Percentiles rank a stretch among this genome's conserved stretches.
Evolutionary conservation across 208 protist species (phyloP).

Genomic region (Herpetomonas samuelpessoai): DNA sequence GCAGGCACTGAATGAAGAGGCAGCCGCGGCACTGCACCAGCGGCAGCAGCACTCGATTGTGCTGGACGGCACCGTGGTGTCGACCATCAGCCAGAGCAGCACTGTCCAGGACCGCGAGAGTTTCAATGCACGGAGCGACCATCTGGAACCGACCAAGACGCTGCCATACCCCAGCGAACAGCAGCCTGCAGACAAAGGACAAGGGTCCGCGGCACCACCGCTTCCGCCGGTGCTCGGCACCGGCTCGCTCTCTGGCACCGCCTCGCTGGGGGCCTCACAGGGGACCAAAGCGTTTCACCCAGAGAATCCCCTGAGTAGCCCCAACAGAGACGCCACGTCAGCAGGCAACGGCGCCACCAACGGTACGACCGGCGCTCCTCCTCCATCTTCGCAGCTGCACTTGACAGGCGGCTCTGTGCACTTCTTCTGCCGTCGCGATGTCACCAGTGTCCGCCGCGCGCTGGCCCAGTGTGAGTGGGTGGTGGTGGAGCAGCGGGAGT

Average conservation of each 20-base stretch:
- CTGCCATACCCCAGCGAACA: no score
- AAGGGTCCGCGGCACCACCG: no score
- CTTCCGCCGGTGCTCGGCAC: no score
- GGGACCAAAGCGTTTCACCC: neutral
- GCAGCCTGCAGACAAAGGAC: no score
- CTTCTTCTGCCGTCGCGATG: conserved; percentile 67
- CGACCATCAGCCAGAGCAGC: neutral
- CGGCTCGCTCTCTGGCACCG: neutral
- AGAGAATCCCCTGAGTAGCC: no score
- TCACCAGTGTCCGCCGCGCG: conserved; percentile 41
- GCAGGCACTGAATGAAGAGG: conserved; percentile 22
- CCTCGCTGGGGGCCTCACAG: neutral
- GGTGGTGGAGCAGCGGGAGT: conserved; percentile 74
- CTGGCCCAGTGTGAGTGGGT: conserved; percentile 74
- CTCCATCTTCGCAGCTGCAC: no score
- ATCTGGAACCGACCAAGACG: no score
- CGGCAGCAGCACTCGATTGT: conserved; percentile 3
- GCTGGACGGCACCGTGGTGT: neutral
- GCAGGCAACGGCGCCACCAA: no score
- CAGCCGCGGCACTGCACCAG: neutral
- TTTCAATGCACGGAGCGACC: no score
- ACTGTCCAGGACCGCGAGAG: neutral
- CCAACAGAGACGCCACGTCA: no score
- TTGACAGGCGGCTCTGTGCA: conserved; percentile 3
- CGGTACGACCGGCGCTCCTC: no score